Conservation (phyloP, 2,329 filamentous ascomycete species). For the Biscogniauxia marginata region DNA sequence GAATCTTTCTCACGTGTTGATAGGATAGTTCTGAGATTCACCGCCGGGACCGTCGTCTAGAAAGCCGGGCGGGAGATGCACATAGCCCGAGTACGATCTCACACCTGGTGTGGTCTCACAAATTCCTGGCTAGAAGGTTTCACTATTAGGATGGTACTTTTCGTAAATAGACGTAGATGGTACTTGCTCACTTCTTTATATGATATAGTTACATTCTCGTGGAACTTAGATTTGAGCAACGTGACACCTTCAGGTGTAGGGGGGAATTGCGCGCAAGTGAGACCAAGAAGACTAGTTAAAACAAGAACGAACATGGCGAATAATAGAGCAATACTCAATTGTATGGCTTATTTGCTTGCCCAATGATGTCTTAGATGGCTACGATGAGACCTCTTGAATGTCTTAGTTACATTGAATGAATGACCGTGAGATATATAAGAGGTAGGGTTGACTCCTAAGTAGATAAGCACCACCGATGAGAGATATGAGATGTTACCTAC, state of each 20-base stretch:
- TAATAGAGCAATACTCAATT: too few species aligned
- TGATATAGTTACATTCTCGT: constrained; percentile 16
- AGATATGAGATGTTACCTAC: too few species aligned
- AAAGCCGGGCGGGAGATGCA: constrained; percentile 15
- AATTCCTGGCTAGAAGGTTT: constrained; percentile 7
- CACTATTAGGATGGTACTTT: neutral
- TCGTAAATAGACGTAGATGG: neutral
- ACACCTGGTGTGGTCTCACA: constrained; percentile 17
- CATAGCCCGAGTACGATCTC: constrained; percentile 21
- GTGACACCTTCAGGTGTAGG: constrained; percentile 10
- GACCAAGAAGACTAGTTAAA: constrained; percentile 1
- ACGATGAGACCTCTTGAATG: too few species aligned
- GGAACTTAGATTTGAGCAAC: constrained; percentile 12
- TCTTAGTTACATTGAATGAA: too few species aligned
- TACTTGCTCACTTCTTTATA: constrained; percentile 9
- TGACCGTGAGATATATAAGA: too few species aligned
- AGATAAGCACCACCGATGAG: too few species aligned
- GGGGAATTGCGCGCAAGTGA: constrained; percentile 7
- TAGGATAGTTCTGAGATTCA: constrained; percentile 16
- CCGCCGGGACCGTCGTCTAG: constrained; percentile 10
- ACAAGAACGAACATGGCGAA: neutral
- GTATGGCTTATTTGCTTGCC: too few species aligned
- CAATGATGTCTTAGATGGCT: too few species aligned
- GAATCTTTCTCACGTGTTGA: constrained; percentile 17
- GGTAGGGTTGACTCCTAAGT: too few species aligned